A percentile compares a stretch with the other conserved stretches of the same genome.
These are phyloP conservation scores for Teratosphaeria pseudoeucalypti DNA, from an alignment of 2,329 filamentous ascomycete species.

Conservation along the genomic window DNA sequence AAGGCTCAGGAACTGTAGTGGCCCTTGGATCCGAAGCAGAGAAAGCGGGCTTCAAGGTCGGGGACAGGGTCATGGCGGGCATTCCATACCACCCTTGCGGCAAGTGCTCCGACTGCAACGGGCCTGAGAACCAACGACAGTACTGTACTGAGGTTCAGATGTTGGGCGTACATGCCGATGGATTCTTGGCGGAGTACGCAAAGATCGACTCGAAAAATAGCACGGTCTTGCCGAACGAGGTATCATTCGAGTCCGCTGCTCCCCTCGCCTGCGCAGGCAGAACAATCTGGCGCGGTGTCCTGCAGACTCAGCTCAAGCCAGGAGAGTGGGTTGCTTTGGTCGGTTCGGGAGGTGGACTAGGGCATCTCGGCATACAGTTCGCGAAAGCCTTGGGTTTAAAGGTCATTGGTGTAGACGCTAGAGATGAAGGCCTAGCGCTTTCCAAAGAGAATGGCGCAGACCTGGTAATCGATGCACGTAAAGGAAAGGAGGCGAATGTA, in stretches of 20 bases:
- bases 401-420: slow-evolving; percentile 45
- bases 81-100: slow-evolving; percentile 45
- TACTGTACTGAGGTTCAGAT: slow-evolving; percentile 40
- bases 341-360: slow-evolving; percentile 37
- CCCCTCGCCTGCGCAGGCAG: slow-evolving; percentile 48
- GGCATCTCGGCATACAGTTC: slow-evolving; percentile 37
- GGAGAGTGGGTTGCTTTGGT: slow-evolving; percentile 32
- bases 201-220: slow-evolving; percentile 39
- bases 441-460: slow-evolving; percentile 40
- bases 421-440: slow-evolving; percentile 44
- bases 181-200: slow-evolving; percentile 49
- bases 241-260: slow-evolving; percentile 43
- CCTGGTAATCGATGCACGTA: slow-evolving; percentile 42
- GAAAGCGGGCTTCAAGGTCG: slow-evolving; percentile 32
- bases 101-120: slow-evolving; percentile 42
- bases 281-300: slow-evolving; percentile 41
- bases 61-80: slow-evolving; percentile 48
- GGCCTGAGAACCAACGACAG: slow-evolving; percentile 40
- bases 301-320: slow-evolving; percentile 30
- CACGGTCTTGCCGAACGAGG: slow-evolving; percentile 37
- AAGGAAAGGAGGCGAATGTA: slow-evolving; percentile 39
- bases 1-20: slow-evolving; percentile 47
- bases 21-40: slow-evolving; percentile 30
- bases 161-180: slow-evolving; percentile 42
- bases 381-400: slow-evolving; percentile 41